Evolutionary conservation across 345 rosid genomes (phyloP), one percentile per base, ranked within the genome.

Genomic region (Excoecaria cochinchinensis): DNA sequence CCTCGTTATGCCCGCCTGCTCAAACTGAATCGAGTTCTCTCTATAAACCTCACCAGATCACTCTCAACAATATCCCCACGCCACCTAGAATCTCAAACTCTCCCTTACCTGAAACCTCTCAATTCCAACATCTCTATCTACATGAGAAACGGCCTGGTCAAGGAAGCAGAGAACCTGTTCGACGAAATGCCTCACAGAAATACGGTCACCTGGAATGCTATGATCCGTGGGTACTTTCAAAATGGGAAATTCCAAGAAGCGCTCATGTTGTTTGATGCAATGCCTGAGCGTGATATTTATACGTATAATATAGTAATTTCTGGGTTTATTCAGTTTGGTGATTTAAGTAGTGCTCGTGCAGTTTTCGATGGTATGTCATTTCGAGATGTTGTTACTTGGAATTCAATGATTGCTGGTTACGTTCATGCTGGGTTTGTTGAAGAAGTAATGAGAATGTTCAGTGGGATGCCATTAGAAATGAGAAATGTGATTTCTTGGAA

Each of bases 401-500:
- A 86, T 68, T 79, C 86, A 2, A 70, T 86, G 77, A 76, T 86
- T 48, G 64, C 78, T 21, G 87, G 89, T 39, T 82, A 84, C 77
- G 63, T 84, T 56, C 76, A 71, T 24, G 75, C 67, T 24, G 83
- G 83, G 57, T 72, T 77, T 42, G 21, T 80, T 46, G 72, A 81
- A 25, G 80, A 84, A 75, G 87, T 83, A 17, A 15, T 84, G 58
- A 70, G 36, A 22, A 40, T 80, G 25, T 84, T 86, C 67, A 72
- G 65, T 73, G 61, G 46, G 64, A 75, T 77, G 81, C 83, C 79
- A 16, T 50, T 50, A 36, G 72, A 69, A 2, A 52, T 71, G 74
- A 85, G 72, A 57, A 78, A 86, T 79, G 79, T 71, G 67, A 69
- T 80, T 56, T 82, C 89, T 4, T 86, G 87, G 89, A 86, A 86